phyloP scores from a whole-genome alignment of 768 basidiomycete genomes.

The Mrakia blollopis region DNA sequence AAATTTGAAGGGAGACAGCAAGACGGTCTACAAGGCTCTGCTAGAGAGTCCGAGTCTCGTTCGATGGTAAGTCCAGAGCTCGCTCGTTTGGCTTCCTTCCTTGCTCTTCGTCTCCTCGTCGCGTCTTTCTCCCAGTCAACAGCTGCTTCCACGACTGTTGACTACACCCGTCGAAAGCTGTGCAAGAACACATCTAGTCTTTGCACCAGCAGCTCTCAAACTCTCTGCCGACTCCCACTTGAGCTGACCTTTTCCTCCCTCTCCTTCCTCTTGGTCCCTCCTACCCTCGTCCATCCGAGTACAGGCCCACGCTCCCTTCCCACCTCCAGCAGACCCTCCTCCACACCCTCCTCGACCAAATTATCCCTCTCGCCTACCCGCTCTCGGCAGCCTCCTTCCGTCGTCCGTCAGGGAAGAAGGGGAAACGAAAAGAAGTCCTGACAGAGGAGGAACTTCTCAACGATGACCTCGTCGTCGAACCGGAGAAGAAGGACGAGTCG shows the following conservation, averaged over 20 bases:
- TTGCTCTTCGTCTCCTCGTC: background rate
- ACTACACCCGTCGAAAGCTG: too few species aligned
- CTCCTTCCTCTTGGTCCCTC: background rate
- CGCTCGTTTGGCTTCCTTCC: background rate
- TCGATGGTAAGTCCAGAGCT: slow-evolving; percentile 17
- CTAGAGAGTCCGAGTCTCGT: slow-evolving; percentile 16
- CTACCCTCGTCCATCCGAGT: background rate
- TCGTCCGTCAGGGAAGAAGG: background rate
- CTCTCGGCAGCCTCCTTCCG: background rate
- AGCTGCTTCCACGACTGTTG: too few species aligned
- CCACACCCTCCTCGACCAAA: slow-evolving; percentile 16
- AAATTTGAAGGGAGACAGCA: slow-evolving; percentile 8
- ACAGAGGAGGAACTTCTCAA: slow-evolving; percentile 7
- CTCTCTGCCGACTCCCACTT: too few species aligned
- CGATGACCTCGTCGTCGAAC: background rate
- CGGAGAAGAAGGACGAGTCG: background rate
- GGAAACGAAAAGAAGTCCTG: background rate
- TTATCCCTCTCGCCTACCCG: slow-evolving; percentile 7
- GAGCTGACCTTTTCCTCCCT: background rate
- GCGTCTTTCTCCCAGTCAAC: background rate
- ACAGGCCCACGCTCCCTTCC: slow-evolving; percentile 17
- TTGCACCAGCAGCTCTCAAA: too few species aligned
- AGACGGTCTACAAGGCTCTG: slow-evolving; percentile 24
- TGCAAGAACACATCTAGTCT: too few species aligned
- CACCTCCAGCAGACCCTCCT: slow-evolving; percentile 24